phyloP scores from a whole-genome alignment of 2,329 filamentous ascomycete genomes.

The Aspergillus sp. region DNA sequence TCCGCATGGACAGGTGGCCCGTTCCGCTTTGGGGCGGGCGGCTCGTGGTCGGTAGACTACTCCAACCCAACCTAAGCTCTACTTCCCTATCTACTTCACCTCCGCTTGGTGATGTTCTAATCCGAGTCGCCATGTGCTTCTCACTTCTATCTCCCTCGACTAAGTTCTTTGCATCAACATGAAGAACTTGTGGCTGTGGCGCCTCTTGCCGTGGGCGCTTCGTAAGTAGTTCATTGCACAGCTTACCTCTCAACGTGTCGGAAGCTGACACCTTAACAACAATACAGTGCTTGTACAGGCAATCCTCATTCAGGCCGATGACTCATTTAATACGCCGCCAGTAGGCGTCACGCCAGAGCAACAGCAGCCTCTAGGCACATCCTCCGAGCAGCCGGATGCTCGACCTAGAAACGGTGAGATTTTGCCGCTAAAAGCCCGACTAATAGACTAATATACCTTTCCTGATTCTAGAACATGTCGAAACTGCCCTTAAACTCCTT shows the following conservation, averaged over 20 bases:
- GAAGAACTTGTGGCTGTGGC: conserved; percentile 31
- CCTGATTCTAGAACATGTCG: conserved; percentile 27
- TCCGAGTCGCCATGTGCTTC: conserved; percentile 34
- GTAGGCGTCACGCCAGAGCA: conserved; percentile 17
- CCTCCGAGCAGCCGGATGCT: conserved; percentile 14
- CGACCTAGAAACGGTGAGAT: conserved; percentile 30
- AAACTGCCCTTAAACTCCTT: conserved; percentile 29
- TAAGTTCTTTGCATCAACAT: conserved; percentile 29
- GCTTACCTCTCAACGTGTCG: conserved; percentile 1
- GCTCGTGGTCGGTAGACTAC: too few species aligned
- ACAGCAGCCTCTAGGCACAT: conserved; percentile 20
- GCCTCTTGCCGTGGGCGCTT: conserved; percentile 32
- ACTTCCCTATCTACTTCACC: conserved; percentile 1
- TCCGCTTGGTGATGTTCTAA: conserved; percentile 6
- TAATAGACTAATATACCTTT: background rate
- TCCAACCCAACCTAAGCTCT: background rate
- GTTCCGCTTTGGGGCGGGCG: conserved; percentile 14
- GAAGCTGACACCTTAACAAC: conserved; percentile 18
- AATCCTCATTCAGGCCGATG: conserved; percentile 24
- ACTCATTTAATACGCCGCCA: conserved; percentile 12
- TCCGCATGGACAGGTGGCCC: conserved; percentile 39
- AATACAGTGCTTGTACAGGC: conserved; percentile 31
- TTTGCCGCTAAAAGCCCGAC: background rate
- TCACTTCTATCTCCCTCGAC: conserved; percentile 16
- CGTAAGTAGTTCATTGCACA: conserved; percentile 23